Evolutionary conservation across 2,329 filamentous ascomycete species (phyloP).

Genomic region (Sporothrix dimorphospora): DNA sequence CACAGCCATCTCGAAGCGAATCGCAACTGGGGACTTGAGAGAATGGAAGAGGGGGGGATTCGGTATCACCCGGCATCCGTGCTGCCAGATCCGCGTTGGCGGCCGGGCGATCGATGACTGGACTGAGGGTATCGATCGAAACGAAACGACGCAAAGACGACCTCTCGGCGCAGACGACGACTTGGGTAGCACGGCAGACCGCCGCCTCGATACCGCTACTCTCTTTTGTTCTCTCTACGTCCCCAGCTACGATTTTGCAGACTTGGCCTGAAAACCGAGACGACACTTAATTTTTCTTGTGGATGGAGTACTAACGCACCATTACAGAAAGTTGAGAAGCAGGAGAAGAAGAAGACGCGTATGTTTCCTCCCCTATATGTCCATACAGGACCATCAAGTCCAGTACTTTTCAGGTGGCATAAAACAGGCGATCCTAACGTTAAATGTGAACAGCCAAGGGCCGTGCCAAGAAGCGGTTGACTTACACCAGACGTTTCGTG

Average conservation of each 20-base stretch:
- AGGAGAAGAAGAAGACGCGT: slow-evolving; percentile 93
- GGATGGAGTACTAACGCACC: slow-evolving; percentile 21
- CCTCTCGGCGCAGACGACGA: not conserved
- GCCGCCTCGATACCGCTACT: not conserved
- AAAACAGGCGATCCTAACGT: slow-evolving; percentile 15
- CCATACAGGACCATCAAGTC: too few species aligned
- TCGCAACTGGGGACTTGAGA: not conserved
- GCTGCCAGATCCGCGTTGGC: not conserved
- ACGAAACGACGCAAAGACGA: not conserved
- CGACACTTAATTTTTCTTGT: not conserved
- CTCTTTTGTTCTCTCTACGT: not conserved
- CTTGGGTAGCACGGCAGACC: not conserved
- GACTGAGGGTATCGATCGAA: not conserved
- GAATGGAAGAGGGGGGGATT: not conserved
- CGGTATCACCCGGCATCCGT: not conserved
- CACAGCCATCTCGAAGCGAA: not conserved
- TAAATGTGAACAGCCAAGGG: slow-evolving; percentile 68
- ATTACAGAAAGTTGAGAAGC: slow-evolving; percentile 58
- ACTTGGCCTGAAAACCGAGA: not conserved
- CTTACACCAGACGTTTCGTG: slow-evolving; percentile 96
- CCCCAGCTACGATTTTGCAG: not conserved
- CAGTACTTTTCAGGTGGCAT: not conserved
- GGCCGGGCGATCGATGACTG: not conserved
- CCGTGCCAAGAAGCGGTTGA: slow-evolving; percentile 94
- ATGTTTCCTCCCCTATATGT: not conserved